These are phyloP conservation scores for Arabidopsis lyrata DNA, from an alignment of 441 rosid genomes.

Conservation along the genomic window DNA sequence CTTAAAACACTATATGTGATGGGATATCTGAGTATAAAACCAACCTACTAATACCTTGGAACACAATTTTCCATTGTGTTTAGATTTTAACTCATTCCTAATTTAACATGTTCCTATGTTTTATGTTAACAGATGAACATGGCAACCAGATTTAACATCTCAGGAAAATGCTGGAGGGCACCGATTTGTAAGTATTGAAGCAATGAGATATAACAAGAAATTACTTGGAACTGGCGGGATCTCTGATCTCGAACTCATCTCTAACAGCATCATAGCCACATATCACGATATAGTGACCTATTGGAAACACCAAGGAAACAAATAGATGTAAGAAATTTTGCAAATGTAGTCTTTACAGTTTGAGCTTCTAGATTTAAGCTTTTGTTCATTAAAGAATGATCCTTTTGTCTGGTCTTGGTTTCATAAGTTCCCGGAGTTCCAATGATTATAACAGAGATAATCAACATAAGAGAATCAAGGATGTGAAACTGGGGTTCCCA, in stretches of 20 bases:
- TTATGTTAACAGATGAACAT: background rate
- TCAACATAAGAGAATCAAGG: background rate
- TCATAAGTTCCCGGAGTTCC: constrained; percentile 3
- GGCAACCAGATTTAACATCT: constrained; percentile 11
- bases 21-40: constrained; percentile 17
- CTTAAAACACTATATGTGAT: background rate
- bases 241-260: constrained; percentile 96
- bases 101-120: background rate
- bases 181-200: background rate
- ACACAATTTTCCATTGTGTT: background rate
- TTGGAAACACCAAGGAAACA: constrained; percentile 30
- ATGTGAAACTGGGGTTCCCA: constrained; percentile 3
- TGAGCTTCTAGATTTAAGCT: background rate
- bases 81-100: background rate
- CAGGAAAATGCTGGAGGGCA: background rate
- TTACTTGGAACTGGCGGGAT: constrained; percentile 95
- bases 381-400: background rate
- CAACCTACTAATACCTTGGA: constrained; percentile 9
- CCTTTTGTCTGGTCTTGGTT: constrained; percentile 9
- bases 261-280: constrained; percentile 80
- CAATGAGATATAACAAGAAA: constrained; percentile 12
- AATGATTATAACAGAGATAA: background rate
- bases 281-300: constrained; percentile 88
- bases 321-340: background rate
- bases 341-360: constrained; percentile 1